A percentile compares a stretch with the other conserved stretches of the same genome.
Conservation (phyloP, 2,329 filamentous ascomycete genomes). For the Diaporthe citri region DNA sequence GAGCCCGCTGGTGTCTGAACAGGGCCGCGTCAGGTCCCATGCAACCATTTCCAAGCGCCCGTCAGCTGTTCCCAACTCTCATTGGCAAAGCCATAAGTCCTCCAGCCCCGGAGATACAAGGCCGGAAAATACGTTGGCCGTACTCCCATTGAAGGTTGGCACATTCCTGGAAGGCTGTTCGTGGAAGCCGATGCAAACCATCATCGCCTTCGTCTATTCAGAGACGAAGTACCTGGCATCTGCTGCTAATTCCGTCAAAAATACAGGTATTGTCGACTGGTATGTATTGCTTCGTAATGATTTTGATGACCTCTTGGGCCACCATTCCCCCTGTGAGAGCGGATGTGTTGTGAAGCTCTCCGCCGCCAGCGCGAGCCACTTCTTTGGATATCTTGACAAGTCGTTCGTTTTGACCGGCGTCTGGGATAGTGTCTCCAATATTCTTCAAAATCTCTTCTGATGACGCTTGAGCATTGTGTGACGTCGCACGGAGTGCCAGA, state of each 20-base stretch:
- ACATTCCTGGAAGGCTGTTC: not conserved
- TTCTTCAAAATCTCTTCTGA: constrained; percentile 66
- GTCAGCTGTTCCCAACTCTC: constrained; percentile 18
- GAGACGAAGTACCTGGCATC: constrained; percentile 69
- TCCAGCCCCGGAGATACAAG: constrained; percentile 20
- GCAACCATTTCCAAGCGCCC: constrained; percentile 14
- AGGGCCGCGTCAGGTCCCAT: constrained; percentile 5
- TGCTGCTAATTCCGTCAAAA: constrained; percentile 76
- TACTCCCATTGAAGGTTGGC: not conserved
- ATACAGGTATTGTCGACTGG: constrained; percentile 79
- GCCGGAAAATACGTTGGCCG: constrained; percentile 3
- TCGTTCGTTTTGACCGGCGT: constrained; percentile 62
- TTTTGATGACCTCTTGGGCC: constrained; percentile 97
- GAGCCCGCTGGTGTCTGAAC: constrained; percentile 1
- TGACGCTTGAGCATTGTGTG: constrained; percentile 58
- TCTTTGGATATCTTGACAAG: constrained; percentile 71
- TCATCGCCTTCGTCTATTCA: constrained; percentile 48
- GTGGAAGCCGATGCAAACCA: not conserved
- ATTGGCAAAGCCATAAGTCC: constrained; percentile 27
- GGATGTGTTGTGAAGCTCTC: constrained; percentile 93
- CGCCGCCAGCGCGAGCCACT: constrained; percentile 81
- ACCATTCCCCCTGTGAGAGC: constrained; percentile 90
- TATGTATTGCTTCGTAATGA: constrained; percentile 80
- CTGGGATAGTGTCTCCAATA: constrained; percentile 58
- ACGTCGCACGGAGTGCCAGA: constrained; percentile 71